Evolutionary conservation across 208 protist genomes (phyloP).

Genomic region (Leishmania turanica): DNA sequence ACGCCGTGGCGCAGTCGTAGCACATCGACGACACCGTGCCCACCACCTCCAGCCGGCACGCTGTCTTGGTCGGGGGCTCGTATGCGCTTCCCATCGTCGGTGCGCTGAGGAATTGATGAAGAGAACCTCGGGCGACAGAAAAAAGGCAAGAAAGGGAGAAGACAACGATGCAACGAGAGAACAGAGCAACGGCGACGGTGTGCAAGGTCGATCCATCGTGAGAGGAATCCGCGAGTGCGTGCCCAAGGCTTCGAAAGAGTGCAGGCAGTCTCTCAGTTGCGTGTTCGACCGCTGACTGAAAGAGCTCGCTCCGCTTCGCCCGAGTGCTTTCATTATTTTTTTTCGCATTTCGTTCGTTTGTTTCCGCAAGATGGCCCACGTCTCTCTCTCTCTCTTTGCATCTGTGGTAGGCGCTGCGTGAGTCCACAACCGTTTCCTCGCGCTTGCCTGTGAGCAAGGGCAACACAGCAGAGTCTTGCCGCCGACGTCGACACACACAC

Average conservation of each 20-base stretch:
- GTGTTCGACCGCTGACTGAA: not conserved
- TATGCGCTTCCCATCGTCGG: constrained; percentile 10
- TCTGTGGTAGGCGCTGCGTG: not conserved
- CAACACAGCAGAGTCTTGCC: not conserved
- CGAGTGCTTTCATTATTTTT: not conserved
- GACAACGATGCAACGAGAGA: not conserved
- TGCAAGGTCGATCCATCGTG: not conserved
- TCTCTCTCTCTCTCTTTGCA: not conserved
- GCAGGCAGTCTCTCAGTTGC: not conserved
- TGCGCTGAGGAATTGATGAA: not conserved
- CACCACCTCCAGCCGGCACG: constrained; percentile 44
- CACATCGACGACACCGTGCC: constrained; percentile 41
- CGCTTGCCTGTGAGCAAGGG: constrained; percentile 3
- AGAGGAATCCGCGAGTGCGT: not conserved
- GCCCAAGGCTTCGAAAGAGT: not conserved
- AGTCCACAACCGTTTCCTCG: not conserved
- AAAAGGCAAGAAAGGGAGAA: not conserved
- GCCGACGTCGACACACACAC: not conserved
- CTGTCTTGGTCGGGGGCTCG: constrained; percentile 35
- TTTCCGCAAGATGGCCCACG: not conserved
- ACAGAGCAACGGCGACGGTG: no score
- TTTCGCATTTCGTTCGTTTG: not conserved
- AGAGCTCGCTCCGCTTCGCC: not conserved
- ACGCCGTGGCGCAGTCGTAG: constrained; percentile 32
- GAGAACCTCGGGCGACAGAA: no score